Evolutionary conservation across 345 rosid species (phyloP).

Genomic region (Orychophragmus violaceus): DNA sequence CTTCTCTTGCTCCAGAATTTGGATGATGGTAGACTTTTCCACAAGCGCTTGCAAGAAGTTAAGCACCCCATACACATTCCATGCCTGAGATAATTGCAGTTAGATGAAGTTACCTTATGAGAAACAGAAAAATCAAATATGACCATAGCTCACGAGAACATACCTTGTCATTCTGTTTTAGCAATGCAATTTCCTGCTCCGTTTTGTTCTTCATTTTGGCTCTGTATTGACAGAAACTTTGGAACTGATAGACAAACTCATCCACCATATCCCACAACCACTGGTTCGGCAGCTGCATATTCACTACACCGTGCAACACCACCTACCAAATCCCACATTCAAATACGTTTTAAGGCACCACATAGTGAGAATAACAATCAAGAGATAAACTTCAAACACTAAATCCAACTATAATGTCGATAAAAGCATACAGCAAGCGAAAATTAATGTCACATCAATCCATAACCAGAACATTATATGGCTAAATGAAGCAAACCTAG

Average conservation of each 20-base stretch:
- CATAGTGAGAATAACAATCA: background rate
- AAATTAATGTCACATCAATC: background rate
- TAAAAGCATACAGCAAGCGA: background rate
- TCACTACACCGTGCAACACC: slow-evolving; percentile 88
- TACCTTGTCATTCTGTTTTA: slow-evolving; percentile 75
- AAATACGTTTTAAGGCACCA: background rate
- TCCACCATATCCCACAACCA: slow-evolving; percentile 99
- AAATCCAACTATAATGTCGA: background rate
- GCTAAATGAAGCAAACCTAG: background rate
- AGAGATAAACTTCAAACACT: background rate
- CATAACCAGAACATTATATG: background rate
- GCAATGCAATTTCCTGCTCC: slow-evolving; percentile 77
- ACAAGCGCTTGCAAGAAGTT: slow-evolving; percentile 97
- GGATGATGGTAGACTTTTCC: slow-evolving; percentile 79
- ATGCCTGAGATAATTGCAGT: slow-evolving; percentile 44
- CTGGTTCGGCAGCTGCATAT: slow-evolving; percentile 95
- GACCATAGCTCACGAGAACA: background rate
- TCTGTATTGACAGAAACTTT: slow-evolving; percentile 91
- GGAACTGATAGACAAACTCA: slow-evolving; percentile 98
- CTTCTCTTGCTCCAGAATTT: slow-evolving; percentile 90
- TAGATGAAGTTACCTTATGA: background rate
- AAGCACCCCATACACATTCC: slow-evolving; percentile 98
- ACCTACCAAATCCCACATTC: slow-evolving; percentile 39
- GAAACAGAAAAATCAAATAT: background rate
- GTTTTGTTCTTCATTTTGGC: slow-evolving; percentile 95